A percentile compares a stretch with the other conserved stretches of the same genome.
phyloP scores from a whole-genome alignment of 2,329 filamentous ascomycete genomes.

The Cladosporium sp. region DNA sequence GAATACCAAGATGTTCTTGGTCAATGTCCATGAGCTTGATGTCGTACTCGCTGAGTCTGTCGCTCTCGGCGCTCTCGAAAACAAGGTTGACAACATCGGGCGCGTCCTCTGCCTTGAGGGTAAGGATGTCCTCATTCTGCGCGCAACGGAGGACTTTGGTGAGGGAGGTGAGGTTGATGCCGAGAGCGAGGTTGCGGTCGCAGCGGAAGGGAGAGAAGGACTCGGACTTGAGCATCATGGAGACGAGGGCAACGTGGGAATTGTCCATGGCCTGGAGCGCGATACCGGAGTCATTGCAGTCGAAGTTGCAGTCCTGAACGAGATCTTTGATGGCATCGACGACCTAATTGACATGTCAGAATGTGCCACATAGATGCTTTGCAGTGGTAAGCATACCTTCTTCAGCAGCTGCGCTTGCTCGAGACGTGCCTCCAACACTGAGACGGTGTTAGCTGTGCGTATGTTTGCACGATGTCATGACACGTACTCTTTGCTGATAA shows the following conservation, averaged over 20 bases:
- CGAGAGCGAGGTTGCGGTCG: constrained; percentile 93
- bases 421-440: constrained; percentile 94
- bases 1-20: constrained; percentile 97
- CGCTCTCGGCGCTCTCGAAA: constrained; percentile 83
- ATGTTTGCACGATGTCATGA: not conserved
- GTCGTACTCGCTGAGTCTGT: constrained; percentile 96
- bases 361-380: not conserved
- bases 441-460: constrained; percentile 18
- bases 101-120: constrained; percentile 93
- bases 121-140: constrained; percentile 89
- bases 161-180: constrained; percentile 91
- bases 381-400: constrained; percentile 57
- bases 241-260: constrained; percentile 96
- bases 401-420: constrained; percentile 91
- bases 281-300: constrained; percentile 99
- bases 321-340: constrained; percentile 99
- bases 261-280: constrained; percentile 99
- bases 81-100: constrained; percentile 92
- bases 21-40: constrained; percentile 99
- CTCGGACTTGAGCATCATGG: constrained; percentile 97
- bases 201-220: constrained; percentile 92
- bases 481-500: constrained; percentile 11
- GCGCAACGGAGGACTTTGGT: constrained; percentile 96
- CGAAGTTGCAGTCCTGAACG: constrained; percentile 99
- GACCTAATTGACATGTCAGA: constrained; percentile 53